phyloP scores from a whole-genome alignment of 140 eudicot species.

The Eryngium alpinum region DNA sequence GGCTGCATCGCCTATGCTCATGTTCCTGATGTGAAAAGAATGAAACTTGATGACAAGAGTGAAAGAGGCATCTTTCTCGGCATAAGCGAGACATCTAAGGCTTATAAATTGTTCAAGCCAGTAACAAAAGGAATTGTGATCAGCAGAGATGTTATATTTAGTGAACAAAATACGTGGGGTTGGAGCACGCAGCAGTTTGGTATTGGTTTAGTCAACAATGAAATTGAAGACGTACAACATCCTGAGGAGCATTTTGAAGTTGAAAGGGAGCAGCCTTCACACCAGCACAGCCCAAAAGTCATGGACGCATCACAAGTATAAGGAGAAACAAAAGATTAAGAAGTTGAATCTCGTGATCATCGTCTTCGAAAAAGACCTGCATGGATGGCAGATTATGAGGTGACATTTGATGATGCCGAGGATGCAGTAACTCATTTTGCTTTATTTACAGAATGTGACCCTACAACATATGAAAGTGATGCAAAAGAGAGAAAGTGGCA shows the following conservation, averaged over 20 bases:
- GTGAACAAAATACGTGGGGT: neutral
- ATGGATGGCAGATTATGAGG: neutral
- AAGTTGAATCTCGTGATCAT: neutral
- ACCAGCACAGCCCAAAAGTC: neutral
- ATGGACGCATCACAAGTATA: neutral
- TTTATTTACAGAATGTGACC: neutral
- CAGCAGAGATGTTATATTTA: neutral
- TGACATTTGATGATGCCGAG: neutral
- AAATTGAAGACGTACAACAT: too few species aligned
- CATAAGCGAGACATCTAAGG: neutral
- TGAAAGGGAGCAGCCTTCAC: neutral
- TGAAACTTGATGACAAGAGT: neutral
- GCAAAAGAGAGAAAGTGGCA: neutral
- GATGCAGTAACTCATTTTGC: neutral
- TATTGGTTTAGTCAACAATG: neutral
- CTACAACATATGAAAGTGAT: neutral
- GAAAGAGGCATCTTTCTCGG: neutral
- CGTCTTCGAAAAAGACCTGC: neutral
- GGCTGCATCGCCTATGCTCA: neutral
- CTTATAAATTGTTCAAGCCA: neutral
- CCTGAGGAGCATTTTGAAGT: too few species aligned
- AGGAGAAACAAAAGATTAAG: neutral
- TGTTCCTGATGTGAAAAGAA: neutral
- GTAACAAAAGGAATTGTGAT: neutral
- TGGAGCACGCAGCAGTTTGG: neutral